These are phyloP conservation scores for Cucumis cinereus DNA, from an alignment of 306 rosid genomes.

Conservation along the genomic window DNA sequence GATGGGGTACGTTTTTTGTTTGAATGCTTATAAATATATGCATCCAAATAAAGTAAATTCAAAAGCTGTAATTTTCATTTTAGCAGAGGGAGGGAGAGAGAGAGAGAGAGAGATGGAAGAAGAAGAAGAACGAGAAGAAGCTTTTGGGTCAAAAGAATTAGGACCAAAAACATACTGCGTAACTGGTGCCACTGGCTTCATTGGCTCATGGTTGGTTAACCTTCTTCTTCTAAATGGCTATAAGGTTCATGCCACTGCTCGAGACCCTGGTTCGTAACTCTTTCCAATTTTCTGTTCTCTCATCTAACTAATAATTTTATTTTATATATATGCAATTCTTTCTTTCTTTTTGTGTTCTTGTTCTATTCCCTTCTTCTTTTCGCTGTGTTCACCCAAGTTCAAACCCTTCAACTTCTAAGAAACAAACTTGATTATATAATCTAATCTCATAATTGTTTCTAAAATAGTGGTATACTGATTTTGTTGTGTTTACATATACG, in stretches of 20 bases:
- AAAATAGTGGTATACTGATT: too few species aligned
- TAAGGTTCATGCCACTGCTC: constrained; percentile 62
- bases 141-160: background rate
- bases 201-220: constrained; percentile 64
- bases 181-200: constrained; percentile 60
- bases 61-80: too few species aligned
- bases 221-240: constrained; percentile 58
- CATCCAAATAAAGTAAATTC: too few species aligned
- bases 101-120: background rate
- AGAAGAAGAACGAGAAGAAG: background rate
- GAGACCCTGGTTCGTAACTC: constrained; percentile 47
- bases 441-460: too few species aligned
- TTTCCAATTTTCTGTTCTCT: background rate
- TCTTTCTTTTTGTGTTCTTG: background rate
- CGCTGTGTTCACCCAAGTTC: too few species aligned
- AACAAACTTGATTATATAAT: too few species aligned
- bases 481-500: too few species aligned
- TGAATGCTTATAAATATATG: too few species aligned
- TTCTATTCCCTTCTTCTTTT: background rate
- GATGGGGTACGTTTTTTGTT: too few species aligned
- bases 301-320: background rate
- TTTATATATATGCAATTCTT: background rate
- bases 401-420: too few species aligned
- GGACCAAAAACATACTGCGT: constrained; percentile 38
- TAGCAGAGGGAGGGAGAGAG: too few species aligned